Evolutionary conservation across 1,139 yeast genomes (phyloP), one percentile per base, ranked within the genome.

Genomic region (Yamadazyma songkhlaensis): DNA sequence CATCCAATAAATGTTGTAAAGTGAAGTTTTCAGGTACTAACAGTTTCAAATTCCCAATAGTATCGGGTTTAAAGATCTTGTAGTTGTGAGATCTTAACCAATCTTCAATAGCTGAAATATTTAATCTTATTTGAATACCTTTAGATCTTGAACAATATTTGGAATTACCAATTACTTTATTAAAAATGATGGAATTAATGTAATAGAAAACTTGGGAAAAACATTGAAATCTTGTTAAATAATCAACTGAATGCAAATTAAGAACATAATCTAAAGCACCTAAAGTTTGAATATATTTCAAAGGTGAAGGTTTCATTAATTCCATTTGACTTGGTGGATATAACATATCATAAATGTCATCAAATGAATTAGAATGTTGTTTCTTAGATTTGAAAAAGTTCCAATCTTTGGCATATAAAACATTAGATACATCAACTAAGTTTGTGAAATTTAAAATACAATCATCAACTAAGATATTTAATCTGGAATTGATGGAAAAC

Each of bases 231-330:
- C 79, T 77, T 20, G 88, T 70, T 22, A 86, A 66, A 9, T 87
- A 83, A 54, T 86, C 92, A 4, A 90, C 85, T 41, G 81, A 79
- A 55, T 87, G 95, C 29, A 90, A 66, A 45, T 85, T 89, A 53
- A 90, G 68, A 3, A 92, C 95, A 55, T 90, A 89, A 39, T 88
- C 74, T 36, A 92, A 71, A 0, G 97, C 96, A 17, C 96, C 94
- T 42, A 92, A 72, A 2, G 90, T 86, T 52, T 94, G 95, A 15
- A 90, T 79, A 39, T 90, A 75, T 49, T 80, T 82, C 37, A 90
- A 67, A 0, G 99, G 98, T 0, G 97, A 86, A 3, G 97, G 96
- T 53, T 80, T 82, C 73, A 69, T 69, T 42, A 68, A 51, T 42
- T 88, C 90, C 29, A 57, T 53, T 40, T 79, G 70, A 0, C 83